Conservation (phyloP, 352 stramenopile species). For the Globisporangium mamillatum region DNA sequence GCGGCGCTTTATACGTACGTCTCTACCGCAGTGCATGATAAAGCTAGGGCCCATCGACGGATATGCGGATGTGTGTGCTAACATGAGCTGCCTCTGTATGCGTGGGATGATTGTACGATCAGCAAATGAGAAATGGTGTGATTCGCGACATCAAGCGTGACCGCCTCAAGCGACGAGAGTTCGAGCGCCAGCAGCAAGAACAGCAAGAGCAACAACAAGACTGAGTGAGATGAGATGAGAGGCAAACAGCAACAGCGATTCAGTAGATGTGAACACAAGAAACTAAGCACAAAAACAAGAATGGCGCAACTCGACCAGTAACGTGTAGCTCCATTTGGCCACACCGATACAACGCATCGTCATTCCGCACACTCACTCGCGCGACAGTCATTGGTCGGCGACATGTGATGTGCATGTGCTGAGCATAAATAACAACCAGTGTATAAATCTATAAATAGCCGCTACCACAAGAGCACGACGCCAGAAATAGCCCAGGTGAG, state of each 20-base stretch:
- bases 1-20: not conserved
- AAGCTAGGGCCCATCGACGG: too few species aligned
- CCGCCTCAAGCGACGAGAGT: constrained; percentile 46
- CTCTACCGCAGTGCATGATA: too few species aligned
- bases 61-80: not conserved
- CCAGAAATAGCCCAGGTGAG: not conserved
- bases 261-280: not conserved
- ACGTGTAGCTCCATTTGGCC: not conserved
- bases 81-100: not conserved
- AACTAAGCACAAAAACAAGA: not conserved
- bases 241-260: too few species aligned
- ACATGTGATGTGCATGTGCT: not conserved
- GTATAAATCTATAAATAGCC: not conserved
- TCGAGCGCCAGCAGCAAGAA: constrained; percentile 36
- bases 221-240: too few species aligned
- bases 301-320: not conserved
- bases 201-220: constrained; percentile 15
- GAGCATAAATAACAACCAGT: not conserved
- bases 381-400: too few species aligned
- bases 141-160: constrained; percentile 82
- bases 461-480: not conserved
- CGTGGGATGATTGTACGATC: not conserved
- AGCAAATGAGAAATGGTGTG: constrained; percentile 72
- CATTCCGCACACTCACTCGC: too few species aligned
- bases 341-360: not conserved